Base-by-base conservation (phyloP, 2,329 filamentous ascomycete genomes). In the Pseudovirgaria hyperparasitica region DNA sequence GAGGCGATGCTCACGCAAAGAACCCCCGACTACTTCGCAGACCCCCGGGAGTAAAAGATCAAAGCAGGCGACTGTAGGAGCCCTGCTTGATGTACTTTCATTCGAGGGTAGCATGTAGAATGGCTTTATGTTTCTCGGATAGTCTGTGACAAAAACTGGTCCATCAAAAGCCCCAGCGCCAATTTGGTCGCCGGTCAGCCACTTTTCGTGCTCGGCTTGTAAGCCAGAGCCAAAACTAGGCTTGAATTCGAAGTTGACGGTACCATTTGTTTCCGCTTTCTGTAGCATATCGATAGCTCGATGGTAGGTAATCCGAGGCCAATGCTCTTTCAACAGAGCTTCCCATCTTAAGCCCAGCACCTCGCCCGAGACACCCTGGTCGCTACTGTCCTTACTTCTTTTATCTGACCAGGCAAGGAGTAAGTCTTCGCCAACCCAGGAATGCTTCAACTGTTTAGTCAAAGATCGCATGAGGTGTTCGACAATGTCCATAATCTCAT, bases 121-220 rank as follows among this genome's bases (percentile, higher is more conserved):
- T 8, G 87, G 82, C 57, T 98, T 98, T 50, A 90, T 74, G 25
- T 65, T 62, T 38, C 72, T 72, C n/a, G 90, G 90, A 48, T 94
- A 98, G 51, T 94, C 68, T 9, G 86, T 96, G 37, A 98, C 75
- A 49, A 96, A 96, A 23, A 96, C 66, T 6, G 90, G 90, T 2
- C 58, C 56, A n/a, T n/a, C n/a, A n/a, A n/a, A n/a, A n/a, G n/a
- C n/a, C 11, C 66, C 65, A 25, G 68, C 59, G 38, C 75, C 75
- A 23, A 87, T 46, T 15, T 60, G 60, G 28, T 71, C 64, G n/a
- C n/a, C n/a, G 25, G 90, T 85, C 28, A 98, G 67, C 50, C 76
- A 93, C 48, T 75, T 82, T 57, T 98, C 90, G 57, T 98, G 90
- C 52, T 96, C 87, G 2, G 86, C 78, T 43, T 90, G 82, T 16